Percentiles rank a stretch among this genome's conserved stretches.
Conservation (phyloP, 225 moss, liverwort and hornwort species). For the Pseudoscleropodium purum region DNA sequence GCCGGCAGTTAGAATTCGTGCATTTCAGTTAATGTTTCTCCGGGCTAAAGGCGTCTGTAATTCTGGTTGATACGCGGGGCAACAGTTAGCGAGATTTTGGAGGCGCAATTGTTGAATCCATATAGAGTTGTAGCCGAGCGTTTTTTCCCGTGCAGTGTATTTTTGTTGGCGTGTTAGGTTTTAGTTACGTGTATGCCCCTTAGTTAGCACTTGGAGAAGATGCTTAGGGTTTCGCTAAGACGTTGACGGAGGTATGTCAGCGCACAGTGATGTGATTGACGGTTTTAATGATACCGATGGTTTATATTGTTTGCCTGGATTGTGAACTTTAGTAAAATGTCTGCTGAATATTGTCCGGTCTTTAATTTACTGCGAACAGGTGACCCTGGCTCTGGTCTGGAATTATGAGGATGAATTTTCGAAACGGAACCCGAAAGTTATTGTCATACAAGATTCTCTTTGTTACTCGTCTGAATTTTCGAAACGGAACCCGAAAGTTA, state of each 20-base stretch:
- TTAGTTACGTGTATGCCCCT: neutral
- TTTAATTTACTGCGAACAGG: neutral
- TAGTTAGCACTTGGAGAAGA: neutral
- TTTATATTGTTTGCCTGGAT: neutral
- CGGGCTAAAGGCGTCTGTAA: neutral
- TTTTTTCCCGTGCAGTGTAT: neutral
- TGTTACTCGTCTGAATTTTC: neutral
- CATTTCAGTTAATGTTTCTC: neutral
- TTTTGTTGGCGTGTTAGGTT: neutral
- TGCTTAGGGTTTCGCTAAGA: neutral
- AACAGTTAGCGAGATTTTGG: neutral
- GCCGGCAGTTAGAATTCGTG: constrained; percentile 4
- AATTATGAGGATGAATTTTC: neutral
- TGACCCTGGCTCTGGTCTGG: neutral
- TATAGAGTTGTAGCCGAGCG: neutral
- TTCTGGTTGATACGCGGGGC: neutral
- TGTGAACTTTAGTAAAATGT: neutral
- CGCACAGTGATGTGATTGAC: neutral
- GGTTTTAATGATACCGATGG: neutral
- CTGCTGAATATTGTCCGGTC: neutral
- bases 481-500: neutral
- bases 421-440: neutral
- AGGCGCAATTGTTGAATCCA: neutral
- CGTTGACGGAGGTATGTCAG: neutral
- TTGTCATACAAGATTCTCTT: neutral